A percentile compares a stretch with the other conserved stretches of the same genome.
Evolutionary conservation across 139 green algal species (phyloP).

Genomic region (Closterium sp.): DNA sequence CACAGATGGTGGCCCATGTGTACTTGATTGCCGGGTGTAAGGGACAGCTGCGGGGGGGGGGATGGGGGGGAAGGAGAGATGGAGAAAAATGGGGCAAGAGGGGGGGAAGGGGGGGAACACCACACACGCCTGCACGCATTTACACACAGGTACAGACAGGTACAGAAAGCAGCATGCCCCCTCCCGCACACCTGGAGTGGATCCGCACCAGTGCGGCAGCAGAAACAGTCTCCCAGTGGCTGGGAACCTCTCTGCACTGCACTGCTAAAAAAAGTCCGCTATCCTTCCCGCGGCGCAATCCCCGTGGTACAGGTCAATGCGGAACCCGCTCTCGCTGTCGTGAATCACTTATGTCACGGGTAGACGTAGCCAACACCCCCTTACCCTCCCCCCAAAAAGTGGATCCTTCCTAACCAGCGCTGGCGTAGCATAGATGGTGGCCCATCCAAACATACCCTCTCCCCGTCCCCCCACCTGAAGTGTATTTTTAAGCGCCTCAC

Average conservation of each 20-base stretch:
- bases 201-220: conserved; percentile 31
- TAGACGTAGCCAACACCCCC: too few species aligned
- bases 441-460: neutral
- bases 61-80: too few species aligned
- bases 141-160: neutral
- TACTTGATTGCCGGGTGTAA: too few species aligned
- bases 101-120: neutral
- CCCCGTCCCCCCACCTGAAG: neutral
- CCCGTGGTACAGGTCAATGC: conserved; percentile 78
- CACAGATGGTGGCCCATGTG: too few species aligned
- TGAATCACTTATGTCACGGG: too few species aligned
- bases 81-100: too few species aligned
- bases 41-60: too few species aligned
- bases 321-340: conserved; percentile 67
- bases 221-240: conserved; percentile 29
- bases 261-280: conserved; percentile 76
- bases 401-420: too few species aligned
- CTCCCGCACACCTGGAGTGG: conserved; percentile 15
- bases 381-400: too few species aligned
- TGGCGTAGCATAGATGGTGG: neutral
- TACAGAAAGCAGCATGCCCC: neutral
- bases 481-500: neutral
- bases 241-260: conserved; percentile 13
- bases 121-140: neutral
- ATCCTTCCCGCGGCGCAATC: conserved; percentile 64